These are phyloP conservation scores for Fusarium duplospermum DNA, from an alignment of 2,329 filamentous ascomycete genomes.

Conservation along the genomic window DNA sequence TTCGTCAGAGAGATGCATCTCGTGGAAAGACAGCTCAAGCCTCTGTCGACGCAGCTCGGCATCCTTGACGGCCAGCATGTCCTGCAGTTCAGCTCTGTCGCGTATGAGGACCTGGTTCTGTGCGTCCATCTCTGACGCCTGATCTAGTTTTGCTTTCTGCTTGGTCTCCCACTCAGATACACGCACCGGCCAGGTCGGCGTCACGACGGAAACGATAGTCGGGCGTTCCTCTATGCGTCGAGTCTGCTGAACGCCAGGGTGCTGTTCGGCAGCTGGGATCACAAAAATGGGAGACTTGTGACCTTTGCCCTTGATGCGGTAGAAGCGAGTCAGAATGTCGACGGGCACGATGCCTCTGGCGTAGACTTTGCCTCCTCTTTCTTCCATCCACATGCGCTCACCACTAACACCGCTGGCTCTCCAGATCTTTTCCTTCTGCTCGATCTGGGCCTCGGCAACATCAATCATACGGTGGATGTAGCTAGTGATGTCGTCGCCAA, in stretches of 20 bases:
- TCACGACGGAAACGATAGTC: conserved; percentile 49
- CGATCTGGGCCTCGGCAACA: conserved; percentile 55
- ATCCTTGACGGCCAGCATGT: conserved; percentile 32
- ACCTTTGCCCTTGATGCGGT: conserved; percentile 60
- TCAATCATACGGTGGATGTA: conserved; percentile 62
- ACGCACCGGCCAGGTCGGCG: conserved; percentile 47
- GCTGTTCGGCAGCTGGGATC: conserved; percentile 61
- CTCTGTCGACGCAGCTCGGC: conserved; percentile 33
- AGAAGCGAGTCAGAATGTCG: conserved; percentile 64
- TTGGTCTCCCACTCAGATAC: conserved; percentile 48
- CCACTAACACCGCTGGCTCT: conserved; percentile 55
- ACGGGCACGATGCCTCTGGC: conserved; percentile 61
- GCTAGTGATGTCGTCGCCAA: conserved; percentile 62
- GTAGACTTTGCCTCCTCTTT: conserved; percentile 46
- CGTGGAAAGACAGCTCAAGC: conserved; percentile 34
- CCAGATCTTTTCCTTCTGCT: conserved; percentile 50
- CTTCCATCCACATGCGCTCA: conserved; percentile 49
- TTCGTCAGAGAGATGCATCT: conserved; percentile 11
- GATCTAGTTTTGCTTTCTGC: conserved; percentile 38
- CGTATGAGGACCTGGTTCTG: conserved; percentile 32
- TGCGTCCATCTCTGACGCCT: conserved; percentile 25
- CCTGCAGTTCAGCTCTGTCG: conserved; percentile 38
- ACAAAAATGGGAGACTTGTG: conserved; percentile 62
- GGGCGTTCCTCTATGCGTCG: conserved; percentile 59
- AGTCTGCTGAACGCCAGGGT: conserved; percentile 59